Conservation (phyloP, 768 basidiomycete species). For the Trametes cinnabarina region DNA sequence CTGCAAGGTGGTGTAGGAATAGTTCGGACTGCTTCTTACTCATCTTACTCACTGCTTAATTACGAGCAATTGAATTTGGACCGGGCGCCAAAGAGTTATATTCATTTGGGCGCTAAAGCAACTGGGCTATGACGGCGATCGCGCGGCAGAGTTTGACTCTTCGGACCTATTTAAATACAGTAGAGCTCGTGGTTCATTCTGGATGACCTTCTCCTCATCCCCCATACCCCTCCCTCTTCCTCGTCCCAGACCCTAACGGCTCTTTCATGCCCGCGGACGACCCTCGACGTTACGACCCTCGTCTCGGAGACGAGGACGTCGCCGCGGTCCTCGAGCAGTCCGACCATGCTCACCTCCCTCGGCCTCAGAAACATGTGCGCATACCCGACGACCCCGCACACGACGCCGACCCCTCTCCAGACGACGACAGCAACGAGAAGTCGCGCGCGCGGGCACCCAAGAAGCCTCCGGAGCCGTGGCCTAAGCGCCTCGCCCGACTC, state of each 20-base stretch:
- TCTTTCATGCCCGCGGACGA: slow-evolving; percentile 7
- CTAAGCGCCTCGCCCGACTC: not conserved
- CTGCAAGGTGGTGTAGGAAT: too few species aligned
- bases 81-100: too few species aligned
- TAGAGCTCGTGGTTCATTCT: not conserved
- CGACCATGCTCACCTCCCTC: not conserved
- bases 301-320: slow-evolving; percentile 29
- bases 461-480: not conserved
- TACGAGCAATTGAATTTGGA: too few species aligned
- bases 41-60: too few species aligned
- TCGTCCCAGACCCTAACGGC: too few species aligned
- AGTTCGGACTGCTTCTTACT: too few species aligned
- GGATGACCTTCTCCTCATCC: too few species aligned
- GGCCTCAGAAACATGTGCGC: slow-evolving; percentile 9
- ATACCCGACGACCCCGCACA: slow-evolving; percentile 3
- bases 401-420: not conserved
- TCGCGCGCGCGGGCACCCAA: not conserved
- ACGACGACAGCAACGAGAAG: not conserved
- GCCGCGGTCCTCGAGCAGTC: slow-evolving; percentile 10
- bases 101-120: too few species aligned
- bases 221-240: not conserved
- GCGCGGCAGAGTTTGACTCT: not conserved
- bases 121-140: not conserved
- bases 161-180: too few species aligned
- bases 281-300: slow-evolving; percentile 25